Evolutionary conservation across 371 early-diverging fungal species (phyloP).

Genomic region (Rhizopus sp.): DNA sequence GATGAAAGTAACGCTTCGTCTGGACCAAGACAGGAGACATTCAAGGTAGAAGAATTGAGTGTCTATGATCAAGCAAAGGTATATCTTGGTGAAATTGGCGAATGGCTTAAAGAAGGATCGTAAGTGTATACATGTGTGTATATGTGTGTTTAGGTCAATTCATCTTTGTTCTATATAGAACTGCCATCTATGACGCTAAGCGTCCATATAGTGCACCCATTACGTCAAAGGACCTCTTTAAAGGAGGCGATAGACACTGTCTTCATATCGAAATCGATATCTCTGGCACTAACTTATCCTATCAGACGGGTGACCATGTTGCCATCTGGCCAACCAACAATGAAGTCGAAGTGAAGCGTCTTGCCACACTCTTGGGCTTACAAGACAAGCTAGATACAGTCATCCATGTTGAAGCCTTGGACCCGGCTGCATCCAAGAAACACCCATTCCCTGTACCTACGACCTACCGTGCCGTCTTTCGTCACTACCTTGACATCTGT

Average conservation of each 20-base stretch:
- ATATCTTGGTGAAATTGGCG: conserved; percentile 65
- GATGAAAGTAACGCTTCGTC: conserved; percentile 51
- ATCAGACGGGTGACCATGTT: conserved; percentile 94
- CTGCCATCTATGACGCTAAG: conserved; percentile 72
- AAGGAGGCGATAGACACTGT: conserved; percentile 74
- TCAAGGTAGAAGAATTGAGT: conserved; percentile 42
- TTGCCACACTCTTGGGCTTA: conserved; percentile 69
- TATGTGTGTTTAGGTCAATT: conserved; percentile 1
- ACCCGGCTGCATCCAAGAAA: conserved; percentile 70
- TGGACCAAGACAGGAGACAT: conserved; percentile 47
- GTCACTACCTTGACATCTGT: conserved; percentile 90
- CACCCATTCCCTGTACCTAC: conserved; percentile 88
- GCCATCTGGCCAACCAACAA: conserved; percentile 92
- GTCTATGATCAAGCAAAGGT: conserved; percentile 42
- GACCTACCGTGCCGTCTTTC: conserved; percentile 84
- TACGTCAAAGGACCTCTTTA: conserved; percentile 69
- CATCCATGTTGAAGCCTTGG: conserved; percentile 64
- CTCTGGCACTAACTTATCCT: conserved; percentile 74
- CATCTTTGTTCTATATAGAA: conserved; percentile 15
- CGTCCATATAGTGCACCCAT: conserved; percentile 78
- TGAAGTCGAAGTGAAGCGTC: conserved; percentile 69
- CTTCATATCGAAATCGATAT: conserved; percentile 94
- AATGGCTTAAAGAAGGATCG: conserved; percentile 40
- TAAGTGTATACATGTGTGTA: conserved; percentile 22
- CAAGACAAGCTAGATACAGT: conserved; percentile 64